Evolutionary conservation across 2,329 filamentous ascomycete species (phyloP), one percentile per base, ranked within the genome.

Genomic region (Thelonectria olida): DNA sequence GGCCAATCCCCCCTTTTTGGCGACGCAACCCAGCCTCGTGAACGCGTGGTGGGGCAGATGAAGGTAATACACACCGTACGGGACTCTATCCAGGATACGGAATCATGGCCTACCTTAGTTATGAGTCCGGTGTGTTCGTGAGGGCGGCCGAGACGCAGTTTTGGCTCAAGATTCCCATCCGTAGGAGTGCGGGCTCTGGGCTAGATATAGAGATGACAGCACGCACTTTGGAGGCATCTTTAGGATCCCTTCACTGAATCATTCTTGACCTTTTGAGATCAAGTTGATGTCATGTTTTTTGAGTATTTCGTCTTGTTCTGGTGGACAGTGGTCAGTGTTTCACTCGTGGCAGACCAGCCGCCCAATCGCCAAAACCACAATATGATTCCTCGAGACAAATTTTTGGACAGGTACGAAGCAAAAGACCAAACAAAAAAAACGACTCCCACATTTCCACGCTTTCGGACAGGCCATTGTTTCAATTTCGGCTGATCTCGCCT

Each of bases 401-500:
- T 36, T 41, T 7, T 17, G 9, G 17, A 41, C 5, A 4, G 5
- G 7, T 6, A 41, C 36, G 10, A 20, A 41, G n/a, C 41, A 10
- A 25, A 17, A 44, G n/a, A 41, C 27, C 27, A 10, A 28, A 28
- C 27, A 28, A 41, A 41, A 25, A 44, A 13, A 44, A 25, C 23
- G 22, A 5, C 39, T 23, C 2, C 13, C 19, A 20, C 54, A 12
- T 12, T n/a, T 23, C 6, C 36, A 22, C n/a, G 7, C 13, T 34
- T 23, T 28, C 15, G 34, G 23, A 22, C 13, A 28, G 31, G 13
- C 15, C 34, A 34, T 20, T 15, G 28, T 44, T 44, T 50, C 49
- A 52, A 64, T 64, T 50, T 59, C 51, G 36, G 59, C 36, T 27
- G 47, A 42, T 41, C 22, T 45, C 59, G 58, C 39, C 13, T 53